A percentile compares a stretch with the other conserved stretches of the same genome.
phyloP scores from a whole-genome alignment of 1,139 yeast genomes.

The Blastobotrys proliferans region DNA sequence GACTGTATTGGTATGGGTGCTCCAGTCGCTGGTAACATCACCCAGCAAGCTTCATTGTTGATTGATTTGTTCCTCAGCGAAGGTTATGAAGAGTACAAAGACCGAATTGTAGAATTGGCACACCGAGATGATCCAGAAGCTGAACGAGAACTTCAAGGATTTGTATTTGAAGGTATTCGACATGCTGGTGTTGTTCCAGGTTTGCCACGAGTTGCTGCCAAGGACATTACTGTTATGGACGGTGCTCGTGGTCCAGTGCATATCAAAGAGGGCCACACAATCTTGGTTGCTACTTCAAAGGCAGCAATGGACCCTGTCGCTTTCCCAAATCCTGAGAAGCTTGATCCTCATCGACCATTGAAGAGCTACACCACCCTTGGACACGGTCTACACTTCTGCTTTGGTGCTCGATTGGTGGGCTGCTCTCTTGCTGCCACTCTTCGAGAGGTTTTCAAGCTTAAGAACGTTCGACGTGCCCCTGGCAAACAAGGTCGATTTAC shows the following conservation, averaged over 20 bases:
- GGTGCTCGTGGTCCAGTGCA: constrained; percentile 14
- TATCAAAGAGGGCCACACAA: constrained; percentile 11
- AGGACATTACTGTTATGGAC: constrained; percentile 10
- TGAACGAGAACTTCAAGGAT: constrained; percentile 13
- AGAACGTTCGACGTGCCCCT: constrained; percentile 12
- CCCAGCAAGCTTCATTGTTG: constrained; percentile 13
- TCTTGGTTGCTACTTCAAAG: constrained; percentile 12
- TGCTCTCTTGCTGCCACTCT: constrained; percentile 12
- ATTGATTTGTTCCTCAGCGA: constrained; percentile 14
- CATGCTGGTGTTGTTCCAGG: constrained; percentile 15
- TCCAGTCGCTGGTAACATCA: constrained; percentile 13
- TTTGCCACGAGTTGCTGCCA: constrained; percentile 13
- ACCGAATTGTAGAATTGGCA: constrained; percentile 11
- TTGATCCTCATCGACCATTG: constrained; percentile 13
- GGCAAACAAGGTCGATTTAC: constrained; percentile 12
- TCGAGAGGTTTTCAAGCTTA: constrained; percentile 14
- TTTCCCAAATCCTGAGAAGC: constrained; percentile 12
- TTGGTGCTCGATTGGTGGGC: constrained; percentile 15
- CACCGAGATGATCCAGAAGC: constrained; percentile 11
- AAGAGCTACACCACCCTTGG: constrained; percentile 12
- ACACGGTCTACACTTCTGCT: constrained; percentile 11
- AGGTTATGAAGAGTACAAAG: constrained; percentile 13
- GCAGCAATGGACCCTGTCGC: constrained; percentile 15
- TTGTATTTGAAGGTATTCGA: constrained; percentile 13
- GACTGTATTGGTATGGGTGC: constrained; percentile 12